A percentile compares a stretch with the other conserved stretches of the same genome.
These are phyloP conservation scores for Colletotrichum acutatum DNA, from an alignment of 2,329 filamentous ascomycete species.

Conservation along the genomic window DNA sequence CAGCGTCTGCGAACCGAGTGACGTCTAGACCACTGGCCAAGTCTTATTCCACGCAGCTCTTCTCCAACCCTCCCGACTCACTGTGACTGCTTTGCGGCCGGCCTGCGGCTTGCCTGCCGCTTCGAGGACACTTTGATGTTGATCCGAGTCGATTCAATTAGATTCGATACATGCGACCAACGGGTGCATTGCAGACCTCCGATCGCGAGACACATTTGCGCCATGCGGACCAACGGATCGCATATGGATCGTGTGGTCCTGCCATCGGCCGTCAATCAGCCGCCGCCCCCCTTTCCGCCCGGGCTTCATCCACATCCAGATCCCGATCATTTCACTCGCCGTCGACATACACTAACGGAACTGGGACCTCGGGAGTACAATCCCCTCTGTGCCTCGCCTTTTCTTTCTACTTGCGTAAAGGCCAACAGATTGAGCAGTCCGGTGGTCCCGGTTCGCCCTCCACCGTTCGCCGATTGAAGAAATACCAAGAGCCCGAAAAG, in stretches of 20 bases:
- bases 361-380: not conserved
- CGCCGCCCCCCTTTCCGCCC: not conserved
- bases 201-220: not conserved
- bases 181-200: not conserved
- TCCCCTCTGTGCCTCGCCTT: not conserved
- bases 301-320: not conserved
- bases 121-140: not conserved
- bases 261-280: not conserved
- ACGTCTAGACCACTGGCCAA: not conserved
- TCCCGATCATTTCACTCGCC: not conserved
- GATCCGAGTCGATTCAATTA: not conserved
- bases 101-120: not conserved
- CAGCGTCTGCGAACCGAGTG: not conserved
- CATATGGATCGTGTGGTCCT: too few relatives aligned
- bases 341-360: not conserved
- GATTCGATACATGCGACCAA: not conserved
- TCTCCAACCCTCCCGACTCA: too few relatives aligned
- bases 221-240: too few relatives aligned
- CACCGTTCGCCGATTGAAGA: not conserved
- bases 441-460: not conserved
- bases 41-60: not conserved
- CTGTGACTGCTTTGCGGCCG: too few relatives aligned
- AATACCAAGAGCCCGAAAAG: not conserved
- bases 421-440: not conserved
- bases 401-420: not conserved